Evolutionary conservation across 2,329 filamentous ascomycete species (phyloP).

Genomic region (Penicillium italicum): DNA sequence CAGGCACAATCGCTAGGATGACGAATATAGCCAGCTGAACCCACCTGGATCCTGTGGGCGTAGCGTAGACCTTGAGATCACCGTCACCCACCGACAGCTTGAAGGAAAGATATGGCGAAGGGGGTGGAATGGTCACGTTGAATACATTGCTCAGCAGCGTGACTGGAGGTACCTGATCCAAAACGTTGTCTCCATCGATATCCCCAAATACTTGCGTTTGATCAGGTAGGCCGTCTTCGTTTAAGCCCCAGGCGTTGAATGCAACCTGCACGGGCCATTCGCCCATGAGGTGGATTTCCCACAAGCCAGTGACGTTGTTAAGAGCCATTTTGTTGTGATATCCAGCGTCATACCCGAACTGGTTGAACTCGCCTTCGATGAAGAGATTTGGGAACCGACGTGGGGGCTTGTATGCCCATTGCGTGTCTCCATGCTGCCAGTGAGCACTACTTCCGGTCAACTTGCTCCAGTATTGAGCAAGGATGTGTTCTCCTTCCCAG

Average conservation of each 20-base stretch:
- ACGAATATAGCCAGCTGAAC: conserved; percentile 54
- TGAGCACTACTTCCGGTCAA: conserved; percentile 58
- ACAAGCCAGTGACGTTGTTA: conserved; percentile 46
- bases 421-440: conserved; percentile 55
- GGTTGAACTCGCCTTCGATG: conserved; percentile 60
- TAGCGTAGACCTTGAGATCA: conserved; percentile 46
- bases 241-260: conserved; percentile 66
- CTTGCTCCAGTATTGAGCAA: conserved; percentile 61
- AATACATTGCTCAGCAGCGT: conserved; percentile 54
- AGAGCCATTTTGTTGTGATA: conserved; percentile 53
- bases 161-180: conserved; percentile 60
- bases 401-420: conserved; percentile 36
- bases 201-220: conserved; percentile 58
- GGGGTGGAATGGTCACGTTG: conserved; percentile 56
- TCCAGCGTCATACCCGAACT: conserved; percentile 61
- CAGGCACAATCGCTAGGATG: conserved; percentile 53
- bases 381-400: conserved; percentile 61
- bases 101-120: conserved; percentile 54
- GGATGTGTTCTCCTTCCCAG: conserved; percentile 61
- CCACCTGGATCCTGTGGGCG: conserved; percentile 49
- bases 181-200: conserved; percentile 55
- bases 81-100: conserved; percentile 55
- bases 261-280: conserved; percentile 62
- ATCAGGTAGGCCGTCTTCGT: conserved; percentile 60
- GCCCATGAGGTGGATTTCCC: conserved; percentile 58